These are phyloP conservation scores for Rhizoctonia solani DNA, from an alignment of 1,284 basidiomycete genomes.

Conservation along the genomic window DNA sequence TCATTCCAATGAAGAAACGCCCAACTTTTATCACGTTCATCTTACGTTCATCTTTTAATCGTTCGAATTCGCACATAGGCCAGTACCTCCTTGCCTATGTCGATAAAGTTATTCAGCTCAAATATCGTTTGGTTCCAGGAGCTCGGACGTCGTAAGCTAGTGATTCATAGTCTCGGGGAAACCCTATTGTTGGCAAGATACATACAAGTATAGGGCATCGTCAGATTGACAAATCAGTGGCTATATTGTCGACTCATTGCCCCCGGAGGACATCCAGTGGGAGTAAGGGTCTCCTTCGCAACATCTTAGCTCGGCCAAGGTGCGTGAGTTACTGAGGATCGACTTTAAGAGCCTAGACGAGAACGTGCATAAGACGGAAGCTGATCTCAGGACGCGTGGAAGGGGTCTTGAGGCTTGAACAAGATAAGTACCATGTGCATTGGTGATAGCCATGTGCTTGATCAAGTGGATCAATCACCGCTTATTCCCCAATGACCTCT, in stretches of 20 bases:
- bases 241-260: not conserved
- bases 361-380: conserved; percentile 51
- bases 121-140: conserved; percentile 41
- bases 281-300: conserved; percentile 46
- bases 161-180: conserved; percentile 35
- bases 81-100: no score
- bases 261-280: conserved; percentile 46
- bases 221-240: not conserved
- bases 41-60: no score
- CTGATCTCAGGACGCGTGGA: conserved; percentile 49
- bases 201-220: not conserved
- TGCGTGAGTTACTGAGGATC: conserved; percentile 52
- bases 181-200: conserved; percentile 22
- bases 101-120: no score
- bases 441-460: no score
- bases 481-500: no score
- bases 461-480: no score
- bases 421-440: not conserved
- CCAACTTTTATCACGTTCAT: conserved; percentile 5
- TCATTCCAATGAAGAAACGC: conserved; percentile 11
- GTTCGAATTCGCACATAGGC: no score
- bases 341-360: conserved; percentile 53
- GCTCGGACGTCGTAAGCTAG: conserved; percentile 33
- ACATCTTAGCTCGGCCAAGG: conserved; percentile 49
- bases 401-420: conserved; percentile 38